Evolutionary conservation across 108 stramenopile species (phyloP), one percentile per base, ranked within the genome.

Genomic region (Cylindrotheca closterium): DNA sequence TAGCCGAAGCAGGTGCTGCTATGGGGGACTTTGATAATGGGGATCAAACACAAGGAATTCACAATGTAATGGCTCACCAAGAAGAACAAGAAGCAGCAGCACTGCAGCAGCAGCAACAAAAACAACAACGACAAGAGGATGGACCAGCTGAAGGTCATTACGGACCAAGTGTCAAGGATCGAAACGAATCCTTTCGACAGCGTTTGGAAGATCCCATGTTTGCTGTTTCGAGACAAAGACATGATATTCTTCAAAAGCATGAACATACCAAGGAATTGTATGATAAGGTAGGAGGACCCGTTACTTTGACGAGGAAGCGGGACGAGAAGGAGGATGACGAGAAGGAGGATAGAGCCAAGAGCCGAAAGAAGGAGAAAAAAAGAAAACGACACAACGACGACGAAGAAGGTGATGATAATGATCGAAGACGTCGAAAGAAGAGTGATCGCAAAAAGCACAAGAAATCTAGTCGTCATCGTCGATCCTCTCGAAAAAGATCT

Each of bases 161-260:
- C 1, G 66, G 60, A 34, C 61, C 79, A 21, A 57, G 50, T 26
- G 79, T 82, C 24, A 52, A 60, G 18, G 86, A 87, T 15, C 74
- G 83, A 50, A 94, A 90, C 53, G 80, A 84, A 68, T 60, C 71
- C 22, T 91, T 92, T 77, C 90, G 85, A 47, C 33, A 85, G 58
- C 70, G 86, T 2, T 67, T 83, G 24, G 93, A 94, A 60, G 93
- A 94, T 77, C 92, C 88, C 55, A 94, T 94, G 93, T 94, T 78
- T 70, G 49, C 71, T 3, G 90, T 94, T 19, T 53, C 61, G 28
- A 77, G 81, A 61, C 69, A 77, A 34, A 47, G 80, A 57, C 54
- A 60, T 30, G 78, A 81, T 33, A 77, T 86, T 48, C 28, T 63
- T 22, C 62, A 67, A 27, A 69, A 85, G 23, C 63, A 58, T 25